Percentiles rank a stretch among this genome's conserved stretches.
These are phyloP conservation scores for Castanospermum australe DNA, from an alignment of 306 rosid genomes.

Conservation along the genomic window DNA sequence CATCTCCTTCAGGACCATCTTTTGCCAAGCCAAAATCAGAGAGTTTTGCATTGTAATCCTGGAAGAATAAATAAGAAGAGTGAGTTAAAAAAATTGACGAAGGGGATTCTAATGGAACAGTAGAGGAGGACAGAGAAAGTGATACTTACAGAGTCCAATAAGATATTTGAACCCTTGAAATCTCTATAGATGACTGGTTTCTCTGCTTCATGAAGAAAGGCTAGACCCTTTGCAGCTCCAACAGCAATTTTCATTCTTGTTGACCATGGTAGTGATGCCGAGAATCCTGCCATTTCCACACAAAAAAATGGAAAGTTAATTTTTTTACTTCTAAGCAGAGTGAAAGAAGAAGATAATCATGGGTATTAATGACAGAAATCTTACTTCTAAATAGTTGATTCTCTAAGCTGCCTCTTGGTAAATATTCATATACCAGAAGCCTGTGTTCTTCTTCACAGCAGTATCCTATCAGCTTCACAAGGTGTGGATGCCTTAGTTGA, in stretches of 20 bases:
- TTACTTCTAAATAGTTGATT: conserved; percentile 92
- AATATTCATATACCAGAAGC: conserved; percentile 75
- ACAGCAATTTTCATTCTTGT: conserved; percentile 93
- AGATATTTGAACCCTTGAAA: conserved; percentile 90
- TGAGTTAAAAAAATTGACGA: not conserved
- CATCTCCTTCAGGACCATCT: conserved; percentile 97
- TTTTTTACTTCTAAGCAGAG: not conserved
- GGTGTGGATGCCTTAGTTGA: conserved; percentile 79
- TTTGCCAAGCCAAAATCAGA: conserved; percentile 98
- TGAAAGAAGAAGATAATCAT: not conserved
- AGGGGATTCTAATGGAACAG: not conserved
- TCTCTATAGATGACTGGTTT: conserved; percentile 92
- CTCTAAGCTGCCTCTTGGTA: conserved; percentile 97
- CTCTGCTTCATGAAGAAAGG: conserved; percentile 82
- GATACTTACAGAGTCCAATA: conserved; percentile 75
- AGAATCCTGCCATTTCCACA: conserved; percentile 51
- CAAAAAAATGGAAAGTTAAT: not conserved
- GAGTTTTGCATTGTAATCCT: conserved; percentile 83
- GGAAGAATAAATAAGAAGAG: not conserved
- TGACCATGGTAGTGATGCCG: conserved; percentile 85
- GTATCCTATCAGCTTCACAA: conserved; percentile 90
- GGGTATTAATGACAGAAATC: not conserved
- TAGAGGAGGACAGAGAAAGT: not conserved
- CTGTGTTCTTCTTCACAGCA: conserved; percentile 95
- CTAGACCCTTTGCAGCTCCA: conserved; percentile 93